A percentile compares a stretch with the other conserved stretches of the same genome.
These are phyloP conservation scores for Sphaerostilbella broomeana DNA, from an alignment of 2,329 filamentous ascomycete genomes.

Conservation along the genomic window DNA sequence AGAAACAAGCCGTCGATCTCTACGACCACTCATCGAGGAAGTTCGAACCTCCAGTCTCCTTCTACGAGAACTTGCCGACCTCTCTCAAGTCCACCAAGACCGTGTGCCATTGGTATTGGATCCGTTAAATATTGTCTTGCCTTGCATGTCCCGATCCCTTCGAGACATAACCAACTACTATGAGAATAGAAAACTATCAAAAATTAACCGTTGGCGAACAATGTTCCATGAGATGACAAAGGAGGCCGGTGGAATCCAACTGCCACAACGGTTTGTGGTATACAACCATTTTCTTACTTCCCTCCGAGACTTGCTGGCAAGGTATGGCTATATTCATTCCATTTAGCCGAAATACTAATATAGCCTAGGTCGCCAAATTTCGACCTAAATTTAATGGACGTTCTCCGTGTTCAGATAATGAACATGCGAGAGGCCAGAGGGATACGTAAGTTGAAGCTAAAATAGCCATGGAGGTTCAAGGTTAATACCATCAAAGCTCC, in stretches of 20 bases:
- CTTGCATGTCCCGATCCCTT: slow-evolving; percentile 47
- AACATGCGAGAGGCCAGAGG: slow-evolving; percentile 46
- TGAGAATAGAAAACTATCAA: slow-evolving; percentile 41
- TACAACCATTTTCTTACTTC: slow-evolving; percentile 49
- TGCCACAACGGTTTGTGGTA: slow-evolving; percentile 48
- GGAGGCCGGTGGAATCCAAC: slow-evolving; percentile 43
- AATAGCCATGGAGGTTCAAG: background rate
- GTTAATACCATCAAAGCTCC: slow-evolving; percentile 17
- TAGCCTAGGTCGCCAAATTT: slow-evolving; percentile 39
- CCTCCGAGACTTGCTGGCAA: slow-evolving; percentile 44
- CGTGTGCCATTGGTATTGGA: slow-evolving; percentile 46
- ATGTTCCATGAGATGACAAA: slow-evolving; percentile 52
- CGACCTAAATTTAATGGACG: slow-evolving; percentile 49
- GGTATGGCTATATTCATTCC: slow-evolving; percentile 29
- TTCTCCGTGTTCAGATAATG: slow-evolving; percentile 41
- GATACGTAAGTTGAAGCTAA: slow-evolving; percentile 37
- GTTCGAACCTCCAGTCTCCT: slow-evolving; percentile 37
- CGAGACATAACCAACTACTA: slow-evolving; percentile 47
- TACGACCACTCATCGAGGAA: slow-evolving; percentile 42
- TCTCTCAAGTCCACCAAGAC: slow-evolving; percentile 43
- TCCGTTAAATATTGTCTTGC: slow-evolving; percentile 50
- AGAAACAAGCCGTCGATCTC: slow-evolving; percentile 38
- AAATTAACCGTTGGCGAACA: slow-evolving; percentile 47
- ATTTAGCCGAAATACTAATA: slow-evolving; percentile 14
- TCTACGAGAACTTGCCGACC: slow-evolving; percentile 49